Evolutionary conservation across 2,329 filamentous ascomycete genomes (phyloP).

Genomic region (Zalaria obscura): DNA sequence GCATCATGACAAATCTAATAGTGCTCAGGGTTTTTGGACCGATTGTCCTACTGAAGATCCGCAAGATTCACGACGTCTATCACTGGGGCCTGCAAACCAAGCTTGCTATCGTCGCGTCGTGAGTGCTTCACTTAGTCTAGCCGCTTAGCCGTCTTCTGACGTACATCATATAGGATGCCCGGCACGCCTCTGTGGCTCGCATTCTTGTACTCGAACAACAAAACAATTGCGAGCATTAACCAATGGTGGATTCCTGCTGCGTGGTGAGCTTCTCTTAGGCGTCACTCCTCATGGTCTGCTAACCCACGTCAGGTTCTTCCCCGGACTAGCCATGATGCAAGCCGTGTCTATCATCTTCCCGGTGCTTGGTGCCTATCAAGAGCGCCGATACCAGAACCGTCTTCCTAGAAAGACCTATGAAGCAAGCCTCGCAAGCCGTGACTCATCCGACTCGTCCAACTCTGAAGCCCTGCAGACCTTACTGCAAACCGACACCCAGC

Average conservation of each 20-base stretch:
- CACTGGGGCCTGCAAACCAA: constrained; percentile 53
- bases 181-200: constrained; percentile 54
- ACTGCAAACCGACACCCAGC: constrained; percentile 13
- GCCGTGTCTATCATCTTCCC: constrained; percentile 51
- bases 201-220: constrained; percentile 39
- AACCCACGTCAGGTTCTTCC: constrained; percentile 26
- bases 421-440: not conserved
- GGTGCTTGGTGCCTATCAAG: constrained; percentile 39
- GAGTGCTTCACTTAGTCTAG: constrained; percentile 4
- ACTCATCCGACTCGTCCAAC: not conserved
- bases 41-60: constrained; percentile 46
- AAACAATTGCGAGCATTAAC: constrained; percentile 27
- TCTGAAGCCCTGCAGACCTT: not conserved
- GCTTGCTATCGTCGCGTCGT: constrained; percentile 31
- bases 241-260: constrained; percentile 44
- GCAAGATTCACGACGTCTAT: constrained; percentile 48
- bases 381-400: constrained; percentile 18
- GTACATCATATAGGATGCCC: constrained; percentile 33
- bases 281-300: not conserved
- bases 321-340: constrained; percentile 49
- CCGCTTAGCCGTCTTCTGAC: constrained; percentile 8
- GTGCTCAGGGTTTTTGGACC: constrained; percentile 42
- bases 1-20: not conserved
- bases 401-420: constrained; percentile 1
- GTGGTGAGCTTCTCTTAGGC: constrained; percentile 35